These are phyloP conservation scores for Cruciata laevipes DNA, from an alignment of 257 asterid species.

Conservation along the genomic window DNA sequence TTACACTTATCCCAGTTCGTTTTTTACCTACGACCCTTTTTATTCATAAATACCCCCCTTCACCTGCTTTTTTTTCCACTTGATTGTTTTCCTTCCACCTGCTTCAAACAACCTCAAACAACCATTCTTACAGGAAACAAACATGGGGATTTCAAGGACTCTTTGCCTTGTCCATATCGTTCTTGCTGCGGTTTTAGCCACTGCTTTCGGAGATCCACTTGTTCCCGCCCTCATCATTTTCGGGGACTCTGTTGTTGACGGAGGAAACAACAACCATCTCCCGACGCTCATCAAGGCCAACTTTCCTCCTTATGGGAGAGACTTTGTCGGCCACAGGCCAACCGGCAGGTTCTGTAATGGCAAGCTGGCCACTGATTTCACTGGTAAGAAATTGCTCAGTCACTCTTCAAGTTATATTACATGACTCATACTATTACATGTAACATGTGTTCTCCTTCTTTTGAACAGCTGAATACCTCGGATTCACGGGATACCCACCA, in stretches of 20 bases:
- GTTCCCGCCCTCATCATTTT: constrained; percentile 76
- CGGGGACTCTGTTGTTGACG: constrained; percentile 84
- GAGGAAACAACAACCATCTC: constrained; percentile 66
- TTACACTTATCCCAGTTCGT: background rate
- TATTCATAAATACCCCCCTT: constrained; percentile 24
- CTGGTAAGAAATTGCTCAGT: constrained; percentile 33
- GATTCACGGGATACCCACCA: constrained; percentile 72
- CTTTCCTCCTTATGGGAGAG: constrained; percentile 89
- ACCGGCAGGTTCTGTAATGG: constrained; percentile 93
- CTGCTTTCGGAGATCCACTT: constrained; percentile 44
- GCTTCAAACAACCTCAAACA: background rate
- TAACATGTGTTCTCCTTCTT: background rate
- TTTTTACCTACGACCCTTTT: constrained; percentile 15
- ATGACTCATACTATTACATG: constrained; percentile 7
- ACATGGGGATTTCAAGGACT: constrained; percentile 31
- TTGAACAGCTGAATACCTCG: constrained; percentile 71
- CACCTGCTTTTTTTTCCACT: constrained; percentile 3
- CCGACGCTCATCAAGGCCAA: constrained; percentile 67
- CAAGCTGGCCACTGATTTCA: constrained; percentile 79
- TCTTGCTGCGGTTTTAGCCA: constrained; percentile 13
- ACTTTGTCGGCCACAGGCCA: constrained; percentile 52
- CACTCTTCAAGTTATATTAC: background rate
- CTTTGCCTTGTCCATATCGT: constrained; percentile 22
- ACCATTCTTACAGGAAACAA: background rate
- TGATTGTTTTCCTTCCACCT: background rate